phyloP scores from a whole-genome alignment of 2,329 filamentous ascomycete species.

The Stagonosporopsis vannaccii region DNA sequence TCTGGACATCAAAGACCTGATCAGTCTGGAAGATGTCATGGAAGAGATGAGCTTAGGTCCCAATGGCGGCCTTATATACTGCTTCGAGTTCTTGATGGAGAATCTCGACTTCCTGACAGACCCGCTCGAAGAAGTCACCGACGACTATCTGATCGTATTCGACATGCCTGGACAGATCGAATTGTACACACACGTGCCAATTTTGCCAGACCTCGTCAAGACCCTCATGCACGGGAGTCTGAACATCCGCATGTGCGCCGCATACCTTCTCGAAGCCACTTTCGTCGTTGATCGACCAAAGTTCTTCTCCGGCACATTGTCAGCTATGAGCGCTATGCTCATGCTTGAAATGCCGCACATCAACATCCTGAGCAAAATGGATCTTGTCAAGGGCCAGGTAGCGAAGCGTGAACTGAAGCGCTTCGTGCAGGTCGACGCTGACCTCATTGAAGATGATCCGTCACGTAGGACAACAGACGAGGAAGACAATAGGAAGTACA shows the following conservation, averaged over 20 bases:
- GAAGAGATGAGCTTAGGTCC: conserved; percentile 90
- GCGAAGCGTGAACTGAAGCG: conserved; percentile 87
- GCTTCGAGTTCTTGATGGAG: conserved; percentile 93
- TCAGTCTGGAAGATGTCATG: conserved; percentile 95
- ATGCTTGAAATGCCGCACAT: conserved; percentile 97
- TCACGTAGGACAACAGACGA: conserved; percentile 52
- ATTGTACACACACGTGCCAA: conserved; percentile 95
- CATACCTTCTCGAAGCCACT: conserved; percentile 93
- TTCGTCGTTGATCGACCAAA: conserved; percentile 96
- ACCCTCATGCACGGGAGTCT: conserved; percentile 82
- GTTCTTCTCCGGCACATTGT: conserved; percentile 94
- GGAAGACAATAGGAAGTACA: conserved; percentile 60
- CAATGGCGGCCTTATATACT: conserved; percentile 93
- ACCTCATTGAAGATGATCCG: conserved; percentile 81
- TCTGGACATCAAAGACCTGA: conserved; percentile 93
- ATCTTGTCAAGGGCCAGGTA: conserved; percentile 89
- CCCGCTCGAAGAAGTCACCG: conserved; percentile 81
- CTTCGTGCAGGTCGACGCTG: conserved; percentile 86
- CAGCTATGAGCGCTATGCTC: conserved; percentile 98
- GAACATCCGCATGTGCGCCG: conserved; percentile 89
- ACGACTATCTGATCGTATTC: conserved; percentile 96
- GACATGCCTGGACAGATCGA: conserved; percentile 99
- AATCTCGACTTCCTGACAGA: conserved; percentile 93
- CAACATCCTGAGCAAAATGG: conserved; percentile 98
- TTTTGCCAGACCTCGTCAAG: conserved; percentile 83